Conservation (phyloP, 345 rosid genomes). For the Viola odorata region DNA sequence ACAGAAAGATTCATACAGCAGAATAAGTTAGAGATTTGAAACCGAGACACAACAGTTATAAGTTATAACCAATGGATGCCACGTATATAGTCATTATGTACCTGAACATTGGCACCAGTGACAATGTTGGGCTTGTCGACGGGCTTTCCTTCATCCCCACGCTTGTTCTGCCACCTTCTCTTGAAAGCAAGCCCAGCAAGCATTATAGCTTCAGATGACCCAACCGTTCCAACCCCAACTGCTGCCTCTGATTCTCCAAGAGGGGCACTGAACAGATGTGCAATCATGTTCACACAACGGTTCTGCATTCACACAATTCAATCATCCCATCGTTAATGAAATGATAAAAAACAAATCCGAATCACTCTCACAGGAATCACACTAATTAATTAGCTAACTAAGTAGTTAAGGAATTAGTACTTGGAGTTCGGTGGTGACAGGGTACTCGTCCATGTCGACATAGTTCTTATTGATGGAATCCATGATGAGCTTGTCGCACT, state of each 20-base stretch:
- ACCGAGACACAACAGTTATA: neutral
- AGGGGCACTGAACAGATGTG: constrained; percentile 21
- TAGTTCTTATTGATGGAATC: constrained; percentile 21
- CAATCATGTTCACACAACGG: constrained; percentile 28
- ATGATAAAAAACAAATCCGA: no score
- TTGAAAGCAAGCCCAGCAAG: constrained; percentile 5
- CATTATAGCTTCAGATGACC: constrained; percentile 6
- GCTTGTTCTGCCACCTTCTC: constrained; percentile 6
- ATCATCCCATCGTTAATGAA: neutral
- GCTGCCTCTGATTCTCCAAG: constrained; percentile 22
- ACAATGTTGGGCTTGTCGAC: constrained; percentile 7
- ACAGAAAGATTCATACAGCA: neutral
- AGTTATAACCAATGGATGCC: neutral
- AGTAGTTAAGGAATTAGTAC: no score
- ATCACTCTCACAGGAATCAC: no score
- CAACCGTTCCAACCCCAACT: constrained; percentile 6
- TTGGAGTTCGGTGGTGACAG: constrained; percentile 26
- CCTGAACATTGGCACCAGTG: constrained; percentile 9
- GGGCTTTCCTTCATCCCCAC: constrained; percentile 4
- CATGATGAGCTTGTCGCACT: constrained; percentile 20
- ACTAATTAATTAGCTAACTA: no score
- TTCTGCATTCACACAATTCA: constrained; percentile 1
- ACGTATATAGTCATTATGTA: neutral
- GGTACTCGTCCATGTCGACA: constrained; percentile 28
- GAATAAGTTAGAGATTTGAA: no score